These are phyloP conservation scores for Rhizophagus sp. DNA, from an alignment of 192 early-diverging fungal species.

Conservation along the genomic window DNA sequence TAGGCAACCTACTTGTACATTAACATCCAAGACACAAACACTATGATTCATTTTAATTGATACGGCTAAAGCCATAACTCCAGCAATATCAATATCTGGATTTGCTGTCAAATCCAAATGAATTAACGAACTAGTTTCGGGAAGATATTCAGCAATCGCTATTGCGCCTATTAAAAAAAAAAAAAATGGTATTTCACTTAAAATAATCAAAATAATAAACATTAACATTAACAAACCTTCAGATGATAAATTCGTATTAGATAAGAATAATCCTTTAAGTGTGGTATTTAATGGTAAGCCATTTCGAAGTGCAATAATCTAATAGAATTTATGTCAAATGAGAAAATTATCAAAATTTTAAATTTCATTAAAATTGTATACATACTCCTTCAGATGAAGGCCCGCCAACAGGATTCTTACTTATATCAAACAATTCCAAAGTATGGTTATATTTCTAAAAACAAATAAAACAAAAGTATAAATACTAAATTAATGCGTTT, in stretches of 20 bases:
- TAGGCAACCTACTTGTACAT: slow-evolving; percentile 45
- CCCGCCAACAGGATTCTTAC: slow-evolving; percentile 41
- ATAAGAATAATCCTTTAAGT: slow-evolving; percentile 62
- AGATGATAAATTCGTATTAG: slow-evolving; percentile 61
- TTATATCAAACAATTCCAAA: slow-evolving; percentile 46
- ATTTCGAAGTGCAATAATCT: slow-evolving; percentile 40
- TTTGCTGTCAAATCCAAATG: slow-evolving; percentile 80
- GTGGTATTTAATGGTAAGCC: slow-evolving; percentile 61
- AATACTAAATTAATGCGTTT: too few species aligned
- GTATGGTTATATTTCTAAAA: slow-evolving; percentile 51
- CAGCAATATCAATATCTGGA: slow-evolving; percentile 73
- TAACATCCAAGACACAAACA: slow-evolving; percentile 73
- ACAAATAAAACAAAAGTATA: background rate
- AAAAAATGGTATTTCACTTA: slow-evolving; percentile 3
- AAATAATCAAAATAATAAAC: slow-evolving; percentile 2
- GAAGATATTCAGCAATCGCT: slow-evolving; percentile 77
- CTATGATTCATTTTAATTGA: slow-evolving; percentile 79
- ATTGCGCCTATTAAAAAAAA: slow-evolving; percentile 54
- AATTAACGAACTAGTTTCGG: slow-evolving; percentile 66
- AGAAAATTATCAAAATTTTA: background rate
- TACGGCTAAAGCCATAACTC: slow-evolving; percentile 79
- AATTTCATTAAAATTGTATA: background rate
- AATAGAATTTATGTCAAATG: slow-evolving; percentile 15
- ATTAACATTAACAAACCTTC: slow-evolving; percentile 47
- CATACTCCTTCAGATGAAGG: slow-evolving; percentile 39